Conservation (phyloP, 306 rosid genomes). For the Begonia loranthoides region DNA sequence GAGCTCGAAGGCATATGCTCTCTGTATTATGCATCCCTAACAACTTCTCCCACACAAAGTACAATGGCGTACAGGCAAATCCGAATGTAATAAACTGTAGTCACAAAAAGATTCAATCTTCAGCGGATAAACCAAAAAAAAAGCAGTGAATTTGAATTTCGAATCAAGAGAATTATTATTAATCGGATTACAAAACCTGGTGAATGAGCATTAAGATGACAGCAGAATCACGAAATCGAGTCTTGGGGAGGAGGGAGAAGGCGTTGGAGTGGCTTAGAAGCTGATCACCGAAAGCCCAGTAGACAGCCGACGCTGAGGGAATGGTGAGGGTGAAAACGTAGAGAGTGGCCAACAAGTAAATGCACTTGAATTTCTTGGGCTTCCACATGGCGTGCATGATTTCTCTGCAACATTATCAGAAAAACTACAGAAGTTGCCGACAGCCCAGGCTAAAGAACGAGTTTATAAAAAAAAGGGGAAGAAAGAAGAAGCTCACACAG, state of each 20-base stretch:
- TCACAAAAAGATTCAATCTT: background rate
- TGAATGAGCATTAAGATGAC: conserved; percentile 95
- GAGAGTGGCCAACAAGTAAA: conserved; percentile 70
- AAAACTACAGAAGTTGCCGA: conserved; percentile 39
- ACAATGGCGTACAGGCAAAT: conserved; percentile 88
- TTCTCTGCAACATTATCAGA: conserved; percentile 48
- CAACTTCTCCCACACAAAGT: conserved; percentile 98
- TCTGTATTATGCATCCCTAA: conserved; percentile 92
- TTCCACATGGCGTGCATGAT: conserved; percentile 99
- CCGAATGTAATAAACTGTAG: conserved; percentile 97
- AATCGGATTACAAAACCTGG: conserved; percentile 37
- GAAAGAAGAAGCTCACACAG: conserved; percentile 46
- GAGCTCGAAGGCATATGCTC: conserved; percentile 75
- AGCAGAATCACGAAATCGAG: conserved; percentile 65
- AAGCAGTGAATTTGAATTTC: no score
- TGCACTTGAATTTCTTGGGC: conserved; percentile 93
- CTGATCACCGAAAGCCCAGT: conserved; percentile 93
- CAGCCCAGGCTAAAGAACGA: conserved; percentile 13
- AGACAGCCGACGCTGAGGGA: conserved; percentile 80
- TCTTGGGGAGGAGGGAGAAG: conserved; percentile 76
- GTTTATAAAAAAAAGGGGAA: background rate
- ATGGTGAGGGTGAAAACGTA: conserved; percentile 82
- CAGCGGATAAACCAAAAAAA: no score
- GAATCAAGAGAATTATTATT: background rate
- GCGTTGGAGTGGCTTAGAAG: conserved; percentile 84